Base-by-base conservation (phyloP, 2,329 filamentous ascomycete genomes). In the Nemania bipapillata region DNA sequence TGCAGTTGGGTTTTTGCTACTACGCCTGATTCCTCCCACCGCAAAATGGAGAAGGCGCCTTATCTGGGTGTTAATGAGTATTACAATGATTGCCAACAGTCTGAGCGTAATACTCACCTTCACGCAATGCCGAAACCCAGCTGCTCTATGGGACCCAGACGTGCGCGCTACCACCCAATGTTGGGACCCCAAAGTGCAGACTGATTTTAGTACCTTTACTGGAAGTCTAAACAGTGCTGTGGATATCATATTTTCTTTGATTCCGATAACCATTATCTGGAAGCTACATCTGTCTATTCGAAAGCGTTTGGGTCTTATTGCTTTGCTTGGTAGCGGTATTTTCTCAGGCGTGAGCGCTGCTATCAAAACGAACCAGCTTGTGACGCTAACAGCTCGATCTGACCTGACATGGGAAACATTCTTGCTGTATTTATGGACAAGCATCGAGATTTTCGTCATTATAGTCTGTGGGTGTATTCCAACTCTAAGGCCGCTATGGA, bases 81-180 rank as follows among this genome's bases (percentile, higher is more conserved):
- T n/a, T n/a, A n/a, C n/a, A n/a, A n/a, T n/a, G n/a, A n/a, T n/a
- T n/a, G n/a, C n/a, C n/a, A n/a, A n/a, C n/a, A n/a, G n/a, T n/a
- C n/a, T n/a, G n/a, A n/a, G n/a, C n/a, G n/a, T n/a, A n/a, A n/a
- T n/a, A n/a, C n/a, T n/a, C n/a, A n/a, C n/a, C n/a, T 71, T 62
- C 17, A 49, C 55, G 0, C 66, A 67, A 49, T 71, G 69, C 20
- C 6, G 37, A 0, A 8, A 40, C 7, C 65, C 65, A 2, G 61
- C 52, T 5, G 65, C 68, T 2, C 37, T 70, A 22, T 70, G 68
- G 68, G 52, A 67, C 15, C 62, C 68, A 2, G 26, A 4, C 24
- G 8, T 67, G 20, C 30, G 9, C 2, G 0, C 32, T 0, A 32
- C 7, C 2, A 50, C 61, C 1, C n/a, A 49, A 1, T 70, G 68